These are phyloP conservation scores for Blastobotrys serpentis DNA, from an alignment of 1,139 yeast genomes.

Conservation along the genomic window DNA sequence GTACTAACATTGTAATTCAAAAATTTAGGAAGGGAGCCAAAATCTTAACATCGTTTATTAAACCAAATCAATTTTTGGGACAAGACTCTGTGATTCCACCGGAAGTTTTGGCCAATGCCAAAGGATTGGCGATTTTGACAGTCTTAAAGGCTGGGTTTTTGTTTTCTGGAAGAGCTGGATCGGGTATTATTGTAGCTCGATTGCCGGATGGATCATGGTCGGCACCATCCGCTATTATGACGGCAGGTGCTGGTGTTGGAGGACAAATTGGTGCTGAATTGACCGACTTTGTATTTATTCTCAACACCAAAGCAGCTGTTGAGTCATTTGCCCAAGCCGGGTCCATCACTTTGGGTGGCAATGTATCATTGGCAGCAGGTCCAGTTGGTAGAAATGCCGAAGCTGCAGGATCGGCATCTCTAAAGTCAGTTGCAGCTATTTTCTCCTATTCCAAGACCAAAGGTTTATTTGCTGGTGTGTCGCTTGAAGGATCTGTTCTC, in stretches of 20 bases:
- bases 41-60: constrained; percentile 81
- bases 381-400: constrained; percentile 97
- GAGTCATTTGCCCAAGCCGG: constrained; percentile 94
- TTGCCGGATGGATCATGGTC: constrained; percentile 95
- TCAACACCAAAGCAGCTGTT: constrained; percentile 84
- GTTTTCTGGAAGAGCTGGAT: constrained; percentile 96
- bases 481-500: constrained; percentile 93
- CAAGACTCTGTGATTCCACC: constrained; percentile 91
- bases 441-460: constrained; percentile 94
- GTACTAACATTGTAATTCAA: not conserved
- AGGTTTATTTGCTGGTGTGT: constrained; percentile 95
- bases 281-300: constrained; percentile 92
- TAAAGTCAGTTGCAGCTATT: constrained; percentile 84
- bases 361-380: constrained; percentile 96
- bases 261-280: constrained; percentile 96
- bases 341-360: constrained; percentile 92
- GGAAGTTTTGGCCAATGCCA: constrained; percentile 79
- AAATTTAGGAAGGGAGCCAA: constrained; percentile 83
- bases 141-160: constrained; percentile 96
- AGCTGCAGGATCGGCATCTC: constrained; percentile 94
- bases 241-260: constrained; percentile 99
- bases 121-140: constrained; percentile 87
- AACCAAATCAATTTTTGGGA: constrained; percentile 93
- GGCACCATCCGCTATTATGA: constrained; percentile 93
- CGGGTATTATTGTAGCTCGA: constrained; percentile 92